Base-by-base conservation (phyloP, 2,329 filamentous ascomycete genomes). In the Phialemonium atrogriseum region DNA sequence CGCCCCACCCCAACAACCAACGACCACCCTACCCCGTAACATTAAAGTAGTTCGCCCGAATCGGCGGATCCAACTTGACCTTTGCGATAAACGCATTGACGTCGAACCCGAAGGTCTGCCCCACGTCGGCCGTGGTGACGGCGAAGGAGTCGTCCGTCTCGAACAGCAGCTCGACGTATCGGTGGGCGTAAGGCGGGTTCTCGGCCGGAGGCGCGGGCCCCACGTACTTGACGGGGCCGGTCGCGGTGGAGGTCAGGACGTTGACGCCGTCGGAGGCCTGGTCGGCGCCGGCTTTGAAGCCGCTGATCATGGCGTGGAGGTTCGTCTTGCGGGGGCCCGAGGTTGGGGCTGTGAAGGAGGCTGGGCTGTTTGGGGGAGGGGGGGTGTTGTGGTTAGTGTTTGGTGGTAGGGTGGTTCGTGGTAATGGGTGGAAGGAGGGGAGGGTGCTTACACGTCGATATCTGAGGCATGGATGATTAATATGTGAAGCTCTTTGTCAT, bases 101-200 rank as follows among this genome's bases (percentile, higher is more conserved):
- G 23, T 54, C 44, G 32, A 58, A 57, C 1, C 51, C 55, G 5
- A 46, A 24, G 38, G 48, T 56, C 43, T 51, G 48, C 18, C 45
- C 46, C 22, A 39, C 49, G 10, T 53, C 51, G 7, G 41, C 29
- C 12, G 42, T 40, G 5, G 55, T 49, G 6, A 59, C 49, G 19
- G 50, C 38, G 43, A 54, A 57, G 27, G 44, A 49, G 11, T 39
- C 48, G 2, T 52, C 49, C 40, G 57, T 54, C 36, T 49, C 54
- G 45, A 51, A 60, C n/a, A 59, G 40, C 24, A 59, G 42, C 30
- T 54, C 50, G 12, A 56, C 56, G 43, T 60, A 60, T 21, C 52
- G 50, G 41, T 60, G 56, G 14, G 56, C 47, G 34, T 58, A 48
- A 4, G 52, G 49, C 7, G 56, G 56, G 8, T 42, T 51, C 41